phyloP scores from a whole-genome alignment of 2,329 filamentous ascomycete genomes.

The Arachnomyces sp. region DNA sequence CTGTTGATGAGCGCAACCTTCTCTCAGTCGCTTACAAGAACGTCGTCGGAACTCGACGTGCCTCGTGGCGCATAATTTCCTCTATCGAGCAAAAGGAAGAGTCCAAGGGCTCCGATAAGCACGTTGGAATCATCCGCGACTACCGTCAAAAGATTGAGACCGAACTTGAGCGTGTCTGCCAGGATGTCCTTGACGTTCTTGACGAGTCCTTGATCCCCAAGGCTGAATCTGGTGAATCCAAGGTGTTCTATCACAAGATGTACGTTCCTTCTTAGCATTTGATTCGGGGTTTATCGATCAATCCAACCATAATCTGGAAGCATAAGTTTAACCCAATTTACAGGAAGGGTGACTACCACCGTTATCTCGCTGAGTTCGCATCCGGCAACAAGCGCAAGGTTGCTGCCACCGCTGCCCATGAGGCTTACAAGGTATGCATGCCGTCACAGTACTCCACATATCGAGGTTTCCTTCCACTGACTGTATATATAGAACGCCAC shows the following conservation, averaged over 20 bases:
- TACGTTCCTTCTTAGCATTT: conserved; percentile 41
- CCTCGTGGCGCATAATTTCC: conserved; percentile 98
- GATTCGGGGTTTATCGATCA: not conserved
- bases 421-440: conserved; percentile 88
- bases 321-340: conserved; percentile 14
- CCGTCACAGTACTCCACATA: conserved; percentile 1
- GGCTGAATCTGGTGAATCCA: conserved; percentile 93
- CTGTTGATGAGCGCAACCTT: conserved; percentile 73
- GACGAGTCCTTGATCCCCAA: conserved; percentile 91
- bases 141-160: conserved; percentile 98
- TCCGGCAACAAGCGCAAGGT: conserved; percentile 87
- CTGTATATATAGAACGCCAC: conserved; percentile 68
- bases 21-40: conserved; percentile 99
- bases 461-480: conserved; percentile 17
- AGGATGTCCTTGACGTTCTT: conserved; percentile 93
- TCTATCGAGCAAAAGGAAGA: conserved; percentile 99
- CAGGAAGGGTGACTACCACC: conserved; percentile 97
- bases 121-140: conserved; percentile 86
- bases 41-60: conserved; percentile 94
- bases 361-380: conserved; percentile 89
- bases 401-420: conserved; percentile 76
- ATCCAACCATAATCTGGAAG: not conserved
- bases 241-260: conserved; percentile 99
- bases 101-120: conserved; percentile 94
- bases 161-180: conserved; percentile 95